A percentile compares a stretch with the other conserved stretches of the same genome.
These are phyloP conservation scores for Tephrocybe rancida DNA, from an alignment of 768 basidiomycete species.

Conservation along the genomic window DNA sequence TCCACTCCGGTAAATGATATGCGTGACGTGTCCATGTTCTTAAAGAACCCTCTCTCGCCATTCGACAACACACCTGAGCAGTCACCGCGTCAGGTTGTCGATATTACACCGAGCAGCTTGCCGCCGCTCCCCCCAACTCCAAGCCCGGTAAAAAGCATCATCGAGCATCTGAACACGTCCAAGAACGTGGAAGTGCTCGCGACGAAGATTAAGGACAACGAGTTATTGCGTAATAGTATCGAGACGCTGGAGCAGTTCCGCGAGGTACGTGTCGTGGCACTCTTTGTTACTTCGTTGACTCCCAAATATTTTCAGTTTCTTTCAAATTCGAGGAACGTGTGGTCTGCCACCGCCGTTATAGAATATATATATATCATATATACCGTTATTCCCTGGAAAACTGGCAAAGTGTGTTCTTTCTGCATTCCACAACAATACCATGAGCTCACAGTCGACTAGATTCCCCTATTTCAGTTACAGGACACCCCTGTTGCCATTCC, in stretches of 20 bases:
- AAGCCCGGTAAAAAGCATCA: slow-evolving; percentile 41
- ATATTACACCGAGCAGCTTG: slow-evolving; percentile 37
- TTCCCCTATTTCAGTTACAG: slow-evolving; percentile 26
- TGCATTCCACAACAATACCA: background rate
- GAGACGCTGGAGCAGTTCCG: slow-evolving; percentile 39
- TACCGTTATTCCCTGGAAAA: slow-evolving; percentile 55
- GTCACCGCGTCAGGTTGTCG: slow-evolving; percentile 23
- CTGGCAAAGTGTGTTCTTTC: slow-evolving; percentile 36
- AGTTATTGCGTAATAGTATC: slow-evolving; percentile 35
- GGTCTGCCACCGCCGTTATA: slow-evolving; percentile 50
- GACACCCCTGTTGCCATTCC: slow-evolving; percentile 23
- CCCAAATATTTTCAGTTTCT: slow-evolving; percentile 43
- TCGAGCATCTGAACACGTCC: slow-evolving; percentile 34
- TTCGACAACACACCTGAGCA: slow-evolving; percentile 25
- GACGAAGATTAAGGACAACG: slow-evolving; percentile 33
- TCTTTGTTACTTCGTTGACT: background rate
- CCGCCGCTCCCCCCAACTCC: slow-evolving; percentile 40
- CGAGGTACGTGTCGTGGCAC: slow-evolving; percentile 29
- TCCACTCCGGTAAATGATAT: slow-evolving; percentile 51
- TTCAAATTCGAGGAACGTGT: slow-evolving; percentile 68
- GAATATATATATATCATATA: slow-evolving; percentile 59
- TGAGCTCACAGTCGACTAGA: slow-evolving; percentile 16
- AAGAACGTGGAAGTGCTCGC: slow-evolving; percentile 32
- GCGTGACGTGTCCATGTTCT: slow-evolving; percentile 52
- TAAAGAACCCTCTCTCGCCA: slow-evolving; percentile 50